phyloP scores from a whole-genome alignment of 257 asterid species.

The Jacaranda copaia region DNA sequence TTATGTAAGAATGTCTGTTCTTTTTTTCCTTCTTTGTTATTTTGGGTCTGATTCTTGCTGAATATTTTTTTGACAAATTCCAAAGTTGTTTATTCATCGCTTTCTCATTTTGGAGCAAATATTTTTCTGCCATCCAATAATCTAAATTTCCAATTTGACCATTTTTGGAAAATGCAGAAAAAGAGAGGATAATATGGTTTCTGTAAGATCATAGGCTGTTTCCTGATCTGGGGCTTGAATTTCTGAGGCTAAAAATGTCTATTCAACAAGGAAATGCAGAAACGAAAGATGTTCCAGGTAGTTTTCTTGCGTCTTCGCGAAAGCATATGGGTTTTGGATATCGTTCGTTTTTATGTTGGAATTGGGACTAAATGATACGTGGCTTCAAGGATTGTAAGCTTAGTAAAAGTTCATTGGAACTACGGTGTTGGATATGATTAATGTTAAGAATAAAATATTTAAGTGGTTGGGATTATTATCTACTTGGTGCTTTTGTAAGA shows the following conservation, averaged over 20 bases:
- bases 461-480: background rate
- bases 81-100: background rate
- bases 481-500: constrained; percentile 5
- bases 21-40: background rate
- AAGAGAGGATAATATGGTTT: constrained; percentile 38
- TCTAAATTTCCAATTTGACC: constrained; percentile 19
- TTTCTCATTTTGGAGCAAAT: background rate
- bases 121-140: background rate
- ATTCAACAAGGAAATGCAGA: constrained; percentile 44
- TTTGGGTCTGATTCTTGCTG: background rate
- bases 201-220: constrained; percentile 37
- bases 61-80: constrained; percentile 4
- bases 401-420: background rate
- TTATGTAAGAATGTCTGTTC: constrained; percentile 34
- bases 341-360: constrained; percentile 14
- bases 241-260: constrained; percentile 46
- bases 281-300: constrained; percentile 42
- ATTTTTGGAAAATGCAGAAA: constrained; percentile 33
- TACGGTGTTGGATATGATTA: background rate
- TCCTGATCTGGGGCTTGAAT: constrained; percentile 40
- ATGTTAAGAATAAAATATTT: background rate
- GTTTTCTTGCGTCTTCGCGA: background rate
- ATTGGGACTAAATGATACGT: background rate
- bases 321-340: background rate
- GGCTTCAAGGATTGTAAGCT: background rate